A percentile compares a stretch with the other conserved stretches of the same genome.
Evolutionary conservation across 1,139 yeast species (phyloP).

Genomic region (Sugiyamaella castrensis): DNA sequence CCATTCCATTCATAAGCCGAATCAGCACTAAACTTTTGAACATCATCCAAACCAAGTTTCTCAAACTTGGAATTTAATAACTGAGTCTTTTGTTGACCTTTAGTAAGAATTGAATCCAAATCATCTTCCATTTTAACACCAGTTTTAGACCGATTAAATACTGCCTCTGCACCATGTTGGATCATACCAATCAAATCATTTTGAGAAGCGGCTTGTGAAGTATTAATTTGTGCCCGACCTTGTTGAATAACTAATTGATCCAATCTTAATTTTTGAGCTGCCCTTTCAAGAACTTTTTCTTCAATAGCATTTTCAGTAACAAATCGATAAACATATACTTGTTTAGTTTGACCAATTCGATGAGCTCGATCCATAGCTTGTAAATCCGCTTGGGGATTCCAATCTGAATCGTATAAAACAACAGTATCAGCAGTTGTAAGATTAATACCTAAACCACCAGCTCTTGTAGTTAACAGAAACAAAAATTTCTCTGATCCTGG

Average conservation of each 20-base stretch:
- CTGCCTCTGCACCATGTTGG: slow-evolving; percentile 93
- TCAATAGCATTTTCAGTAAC: slow-evolving; percentile 96
- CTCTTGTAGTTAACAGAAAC: slow-evolving; percentile 88
- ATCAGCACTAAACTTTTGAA: slow-evolving; percentile 85
- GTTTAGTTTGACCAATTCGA: slow-evolving; percentile 96
- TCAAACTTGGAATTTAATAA: slow-evolving; percentile 75
- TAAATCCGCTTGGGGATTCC: slow-evolving; percentile 98
- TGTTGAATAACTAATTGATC: slow-evolving; percentile 97
- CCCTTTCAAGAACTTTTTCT: slow-evolving; percentile 92
- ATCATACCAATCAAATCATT: slow-evolving; percentile 93
- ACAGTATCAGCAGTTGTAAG: slow-evolving; percentile 92
- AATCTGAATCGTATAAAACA: slow-evolving; percentile 86
- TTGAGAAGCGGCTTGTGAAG: slow-evolving; percentile 55
- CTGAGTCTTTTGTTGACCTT: slow-evolving; percentile 80
- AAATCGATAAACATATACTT: slow-evolving; percentile 85
- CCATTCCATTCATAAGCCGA: slow-evolving; percentile 98
- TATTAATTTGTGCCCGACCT: slow-evolving; percentile 55
- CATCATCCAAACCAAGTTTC: slow-evolving; percentile 82
- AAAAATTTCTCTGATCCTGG: slow-evolving; percentile 82
- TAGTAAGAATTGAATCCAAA: slow-evolving; percentile 70
- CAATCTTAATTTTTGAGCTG: slow-evolving; percentile 86
- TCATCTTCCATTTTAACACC: slow-evolving; percentile 53
- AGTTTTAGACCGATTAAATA: slow-evolving; percentile 48
- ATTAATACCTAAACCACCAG: slow-evolving; percentile 98
- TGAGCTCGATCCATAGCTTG: slow-evolving; percentile 99